A percentile compares a stretch with the other conserved stretches of the same genome.
Conservation (phyloP, 108 stramenopile species). For the Skeletonema costatum region DNA sequence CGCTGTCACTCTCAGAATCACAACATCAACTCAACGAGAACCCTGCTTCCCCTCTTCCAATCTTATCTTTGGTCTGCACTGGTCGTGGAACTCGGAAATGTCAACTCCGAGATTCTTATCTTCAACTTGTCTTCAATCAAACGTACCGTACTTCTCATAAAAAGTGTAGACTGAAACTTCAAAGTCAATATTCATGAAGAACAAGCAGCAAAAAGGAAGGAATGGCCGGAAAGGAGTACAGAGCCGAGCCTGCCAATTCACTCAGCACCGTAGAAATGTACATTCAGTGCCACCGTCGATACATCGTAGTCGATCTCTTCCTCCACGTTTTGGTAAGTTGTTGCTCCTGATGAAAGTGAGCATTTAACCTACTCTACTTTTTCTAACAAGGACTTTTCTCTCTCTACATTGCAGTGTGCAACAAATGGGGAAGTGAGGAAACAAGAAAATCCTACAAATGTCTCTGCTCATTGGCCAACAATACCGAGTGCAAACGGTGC, state of each 20-base stretch:
- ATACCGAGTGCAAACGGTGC: background rate
- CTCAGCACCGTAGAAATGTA: background rate
- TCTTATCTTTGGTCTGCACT: no score
- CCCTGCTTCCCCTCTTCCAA: background rate
- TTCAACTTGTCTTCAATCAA: background rate
- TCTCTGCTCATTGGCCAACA: conserved; percentile 2
- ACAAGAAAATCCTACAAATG: conserved; percentile 25
- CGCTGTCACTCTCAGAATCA: no score
- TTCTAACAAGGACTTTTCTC: background rate
- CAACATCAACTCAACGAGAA: background rate
- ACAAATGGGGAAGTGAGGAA: conserved; percentile 26
- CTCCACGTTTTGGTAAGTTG: background rate
- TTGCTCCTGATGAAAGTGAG: background rate
- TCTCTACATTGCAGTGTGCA: conserved; percentile 12
- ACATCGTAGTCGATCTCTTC: background rate
- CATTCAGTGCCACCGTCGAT: background rate
- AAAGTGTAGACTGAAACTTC: background rate
- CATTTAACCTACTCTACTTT: no score
- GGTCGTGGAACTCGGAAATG: background rate
- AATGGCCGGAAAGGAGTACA: background rate
- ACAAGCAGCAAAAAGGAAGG: background rate
- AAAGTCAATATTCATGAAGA: background rate
- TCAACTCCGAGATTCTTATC: background rate
- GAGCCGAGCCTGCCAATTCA: background rate
- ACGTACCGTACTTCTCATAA: background rate